A percentile compares a stretch with the other conserved stretches of the same genome.
phyloP scores from a whole-genome alignment of 2,329 filamentous ascomycete genomes.

The Cryphonectria naterciae region DNA sequence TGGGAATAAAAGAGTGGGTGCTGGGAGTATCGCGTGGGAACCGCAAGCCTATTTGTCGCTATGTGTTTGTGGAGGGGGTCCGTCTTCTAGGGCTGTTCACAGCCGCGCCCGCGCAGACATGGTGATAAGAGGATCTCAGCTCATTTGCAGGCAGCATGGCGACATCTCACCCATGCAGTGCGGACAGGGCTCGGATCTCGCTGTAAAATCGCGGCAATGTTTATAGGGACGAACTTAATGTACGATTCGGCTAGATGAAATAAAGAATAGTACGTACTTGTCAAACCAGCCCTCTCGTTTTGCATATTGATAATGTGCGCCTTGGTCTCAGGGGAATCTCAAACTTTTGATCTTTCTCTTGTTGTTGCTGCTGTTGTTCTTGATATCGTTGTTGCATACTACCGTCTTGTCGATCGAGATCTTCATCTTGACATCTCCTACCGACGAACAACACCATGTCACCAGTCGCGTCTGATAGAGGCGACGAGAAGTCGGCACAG shows the following conservation, averaged over 20 bases:
- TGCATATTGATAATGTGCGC: neutral
- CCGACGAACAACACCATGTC: neutral
- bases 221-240: neutral
- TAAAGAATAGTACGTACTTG: neutral
- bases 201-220: neutral
- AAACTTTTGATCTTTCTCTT: neutral
- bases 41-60: neutral
- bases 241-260: neutral
- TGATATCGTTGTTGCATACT: neutral
- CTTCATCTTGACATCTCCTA: neutral
- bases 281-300: neutral
- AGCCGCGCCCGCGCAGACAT: neutral
- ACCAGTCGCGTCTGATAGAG: neutral
- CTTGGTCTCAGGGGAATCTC: neutral
- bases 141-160: conserved; percentile 8
- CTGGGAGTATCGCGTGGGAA: too few relatives aligned
- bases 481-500: conserved; percentile 3
- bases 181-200: neutral
- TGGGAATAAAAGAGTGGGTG: neutral
- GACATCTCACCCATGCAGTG: conserved; percentile 13
- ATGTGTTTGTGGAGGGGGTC: too few relatives aligned
- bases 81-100: neutral
- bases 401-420: neutral
- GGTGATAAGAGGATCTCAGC: conserved; percentile 14
- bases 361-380: too few relatives aligned